phyloP scores from a whole-genome alignment of 768 basidiomycete genomes.

The Lactarius sanguifluus region DNA sequence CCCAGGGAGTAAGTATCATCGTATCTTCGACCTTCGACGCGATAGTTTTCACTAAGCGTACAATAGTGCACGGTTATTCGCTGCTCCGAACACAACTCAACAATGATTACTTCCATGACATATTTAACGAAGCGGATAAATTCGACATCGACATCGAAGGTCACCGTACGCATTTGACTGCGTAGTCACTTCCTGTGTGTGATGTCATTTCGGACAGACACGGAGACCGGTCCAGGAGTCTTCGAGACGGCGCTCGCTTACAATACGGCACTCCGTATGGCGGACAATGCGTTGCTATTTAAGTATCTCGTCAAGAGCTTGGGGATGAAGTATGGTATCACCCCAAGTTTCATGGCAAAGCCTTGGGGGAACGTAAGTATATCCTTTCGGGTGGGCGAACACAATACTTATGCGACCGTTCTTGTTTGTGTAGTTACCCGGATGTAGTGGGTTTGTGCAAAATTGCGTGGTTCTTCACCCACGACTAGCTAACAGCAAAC shows the following conservation, averaged over 20 bases:
- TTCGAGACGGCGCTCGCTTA: slow-evolving; percentile 87
- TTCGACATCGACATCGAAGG: slow-evolving; percentile 86
- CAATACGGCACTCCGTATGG: slow-evolving; percentile 75
- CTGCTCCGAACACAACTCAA: slow-evolving; percentile 89
- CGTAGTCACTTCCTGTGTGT: background rate
- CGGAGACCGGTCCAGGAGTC: slow-evolving; percentile 90
- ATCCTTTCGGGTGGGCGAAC: background rate
- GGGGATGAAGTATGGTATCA: slow-evolving; percentile 83
- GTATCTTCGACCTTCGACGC: slow-evolving; percentile 1
- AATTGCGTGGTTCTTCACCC: slow-evolving; percentile 5
- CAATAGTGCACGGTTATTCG: slow-evolving; percentile 94
- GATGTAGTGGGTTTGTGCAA: slow-evolving; percentile 79
- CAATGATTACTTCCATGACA: slow-evolving; percentile 81
- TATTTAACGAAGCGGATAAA: slow-evolving; percentile 70
- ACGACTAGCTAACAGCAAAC: slow-evolving; percentile 10
- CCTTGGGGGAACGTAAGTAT: slow-evolving; percentile 80
- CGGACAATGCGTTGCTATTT: slow-evolving; percentile 90
- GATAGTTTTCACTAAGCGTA: background rate
- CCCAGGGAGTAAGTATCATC: slow-evolving; percentile 73
- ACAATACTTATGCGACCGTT: slow-evolving; percentile 3
- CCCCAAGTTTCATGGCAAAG: slow-evolving; percentile 98
- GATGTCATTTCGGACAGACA: slow-evolving; percentile 52
- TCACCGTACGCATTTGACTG: slow-evolving; percentile 54
- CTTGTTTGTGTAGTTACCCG: slow-evolving; percentile 65
- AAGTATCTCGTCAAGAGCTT: slow-evolving; percentile 91